Conservation (phyloP, 1,139 yeast species). For the Debaryomyces subglobosus region DNA sequence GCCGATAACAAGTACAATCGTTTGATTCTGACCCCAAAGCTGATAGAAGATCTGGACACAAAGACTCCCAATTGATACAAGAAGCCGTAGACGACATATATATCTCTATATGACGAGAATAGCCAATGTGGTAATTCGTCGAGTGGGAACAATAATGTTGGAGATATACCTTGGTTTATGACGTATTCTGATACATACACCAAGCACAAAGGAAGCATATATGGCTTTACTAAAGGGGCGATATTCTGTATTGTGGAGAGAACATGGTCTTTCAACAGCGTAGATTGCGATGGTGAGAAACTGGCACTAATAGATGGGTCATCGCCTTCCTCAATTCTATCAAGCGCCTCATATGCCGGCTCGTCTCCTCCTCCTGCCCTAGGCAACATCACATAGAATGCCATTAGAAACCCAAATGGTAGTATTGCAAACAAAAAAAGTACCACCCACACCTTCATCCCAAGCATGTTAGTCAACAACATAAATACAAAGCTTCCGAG, state of each 20-base stretch:
- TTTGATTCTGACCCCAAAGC: slow-evolving; percentile 59
- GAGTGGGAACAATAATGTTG: slow-evolving; percentile 79
- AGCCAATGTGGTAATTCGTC: slow-evolving; percentile 61
- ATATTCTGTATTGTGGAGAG: slow-evolving; percentile 44
- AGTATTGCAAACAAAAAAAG: slow-evolving; percentile 36
- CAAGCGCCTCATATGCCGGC: slow-evolving; percentile 2
- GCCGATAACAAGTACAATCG: slow-evolving; percentile 63
- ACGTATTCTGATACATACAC: slow-evolving; percentile 87
- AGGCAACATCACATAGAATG: slow-evolving; percentile 35
- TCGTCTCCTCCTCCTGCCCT: slow-evolving; percentile 14
- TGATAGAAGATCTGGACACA: slow-evolving; percentile 81
- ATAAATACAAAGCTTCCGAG: slow-evolving; percentile 64
- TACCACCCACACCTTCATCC: slow-evolving; percentile 33
- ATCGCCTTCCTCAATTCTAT: slow-evolving; percentile 4
- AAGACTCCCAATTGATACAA: slow-evolving; percentile 92
- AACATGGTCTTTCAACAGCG: slow-evolving; percentile 17
- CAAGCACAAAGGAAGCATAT: slow-evolving; percentile 78
- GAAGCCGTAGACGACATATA: slow-evolving; percentile 92
- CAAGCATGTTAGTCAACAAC: slow-evolving; percentile 42
- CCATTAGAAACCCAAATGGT: slow-evolving; percentile 40
- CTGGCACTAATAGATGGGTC: background rate
- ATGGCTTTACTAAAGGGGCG: slow-evolving; percentile 61
- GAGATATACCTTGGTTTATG: slow-evolving; percentile 90
- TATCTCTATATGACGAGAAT: slow-evolving; percentile 73
- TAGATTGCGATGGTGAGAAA: slow-evolving; percentile 1